Conservation (phyloP, 2,329 filamentous ascomycete species). For the Sporothrix sp. region DNA sequence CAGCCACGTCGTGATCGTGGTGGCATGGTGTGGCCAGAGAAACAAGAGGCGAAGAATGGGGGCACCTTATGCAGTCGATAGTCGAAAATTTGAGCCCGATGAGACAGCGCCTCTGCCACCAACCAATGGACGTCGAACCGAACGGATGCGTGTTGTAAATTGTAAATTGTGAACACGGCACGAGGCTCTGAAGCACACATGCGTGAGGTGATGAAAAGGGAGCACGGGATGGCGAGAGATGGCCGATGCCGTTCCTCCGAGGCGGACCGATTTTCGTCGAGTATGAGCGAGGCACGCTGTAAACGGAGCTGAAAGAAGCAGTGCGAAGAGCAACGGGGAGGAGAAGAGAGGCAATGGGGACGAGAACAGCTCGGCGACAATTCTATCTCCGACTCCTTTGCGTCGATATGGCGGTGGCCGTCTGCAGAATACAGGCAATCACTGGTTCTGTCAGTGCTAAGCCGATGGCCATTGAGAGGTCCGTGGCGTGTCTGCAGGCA, state of each 20-base stretch:
- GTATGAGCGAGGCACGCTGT: neutral
- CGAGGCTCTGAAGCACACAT: too few relatives aligned
- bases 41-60: neutral
- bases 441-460: neutral
- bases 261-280: neutral
- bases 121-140: neutral
- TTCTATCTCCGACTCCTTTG: conserved; percentile 4
- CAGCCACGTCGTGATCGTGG: conserved; percentile 2
- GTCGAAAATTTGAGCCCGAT: neutral
- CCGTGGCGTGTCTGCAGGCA: neutral
- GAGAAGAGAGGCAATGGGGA: neutral
- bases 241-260: neutral
- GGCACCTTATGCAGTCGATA: neutral
- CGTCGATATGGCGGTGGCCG: neutral
- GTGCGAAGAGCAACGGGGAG: neutral
- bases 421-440: neutral
- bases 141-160: neutral
- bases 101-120: conserved; percentile 1
- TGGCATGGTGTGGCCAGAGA: conserved; percentile 1
- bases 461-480: neutral
- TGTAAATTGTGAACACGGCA: too few relatives aligned
- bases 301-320: neutral
- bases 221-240: neutral
- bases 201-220: neutral
- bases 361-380: conserved; percentile 3